Base-by-base conservation (phyloP, 495 filamentous ascomycete species). In the Mytilinidion resinicola region DNA sequence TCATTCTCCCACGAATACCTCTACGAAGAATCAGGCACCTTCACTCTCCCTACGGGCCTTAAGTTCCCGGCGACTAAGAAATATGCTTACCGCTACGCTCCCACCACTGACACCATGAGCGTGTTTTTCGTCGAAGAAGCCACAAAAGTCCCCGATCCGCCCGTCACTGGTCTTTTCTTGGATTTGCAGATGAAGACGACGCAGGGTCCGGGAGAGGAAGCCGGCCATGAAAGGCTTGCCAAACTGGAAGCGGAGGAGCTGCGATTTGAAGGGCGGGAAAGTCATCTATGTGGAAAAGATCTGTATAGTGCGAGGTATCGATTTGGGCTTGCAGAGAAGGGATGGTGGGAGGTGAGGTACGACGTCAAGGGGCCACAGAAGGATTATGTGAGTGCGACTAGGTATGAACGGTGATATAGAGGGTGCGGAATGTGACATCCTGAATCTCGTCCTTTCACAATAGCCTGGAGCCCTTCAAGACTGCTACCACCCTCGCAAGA, bases 331-430 rank as follows among this genome's bases (percentile, higher is more conserved):
- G 51, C 21, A 3, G 21, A 47, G 30, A 56, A 52, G 3, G 14
- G 17, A 38, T 62, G 59, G 59, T 66, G 59, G 63, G 59, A 60
- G 35, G 58, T 66, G 8, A 9, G 47, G n/a, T 66, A 66, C 44
- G 59, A 62, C 43, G 63, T 62, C n/a, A 56, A 56, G 21, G 59
- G 59, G 47, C 59, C 63, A 12, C 56, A 56, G 55, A 66, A 66
- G 48, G 59, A 62, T 41, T 66, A 66, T 57, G 55, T 66, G 21
- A 66, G 63, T 44, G 33, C 43, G 55, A 62, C 63, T 12, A 51
- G 63, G 51, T 62, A 66, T 21, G 41, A 43, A 30, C 25, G 25
- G 25, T 30, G 25, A 30, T 30, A 6, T 30, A 30, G 25, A 30
- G 25, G 6, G 25, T 30, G 25, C 25, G 25, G 25, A 3, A 30